Base-by-base conservation (phyloP, 495 filamentous ascomycete genomes). In the Penicillium steckii region DNA sequence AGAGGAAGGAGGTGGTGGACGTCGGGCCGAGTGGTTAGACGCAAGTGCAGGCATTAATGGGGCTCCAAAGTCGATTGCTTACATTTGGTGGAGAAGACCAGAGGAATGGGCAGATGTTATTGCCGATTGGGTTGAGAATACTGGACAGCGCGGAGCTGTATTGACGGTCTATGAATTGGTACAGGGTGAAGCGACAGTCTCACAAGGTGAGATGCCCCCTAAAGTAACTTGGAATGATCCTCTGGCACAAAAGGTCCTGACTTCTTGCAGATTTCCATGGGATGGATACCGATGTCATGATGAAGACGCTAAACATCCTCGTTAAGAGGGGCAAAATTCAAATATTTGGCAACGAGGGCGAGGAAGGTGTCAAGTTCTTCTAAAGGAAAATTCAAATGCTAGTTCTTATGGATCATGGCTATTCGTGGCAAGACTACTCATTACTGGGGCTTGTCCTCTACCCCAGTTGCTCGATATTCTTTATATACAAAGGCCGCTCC, bases 351-450 rank as follows among this genome's bases (percentile, higher is more conserved):
- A 69, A 59, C 30, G 91, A 92, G 55, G 93, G 93, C 57, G 83
- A 87, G 51, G 82, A 85, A 62, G 94, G 94, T 46, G 90, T 97
- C 52, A 98, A 98, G 73, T 97, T 98, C 75, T 97, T 97, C 66
- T 97, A 75, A 75, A 52, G 3, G 19, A 17, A 41, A 9, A 38
- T 41, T 32, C 27, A 7, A 23, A 42, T 27, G 27, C 42, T 21
- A 18, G 17, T 25, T 38, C 37, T 37, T 40, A 50, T 27, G 21
- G 52, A 56, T 59, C 55, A 27, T 62, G 60, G 67, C 52, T 66
- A 61, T 61, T 64, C 56, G 56, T 62, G 52, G 55, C 35, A 54
- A 51, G 54, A 55, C 44, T 25, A 17, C 41, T 24, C 42, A 57
- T n/a, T n/a, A n/a, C n/a, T n/a, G n/a, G n/a, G n/a, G n/a, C n/a